Evolutionary conservation across 345 rosid species (phyloP).

Genomic region (Leavenworthia alabamica): DNA sequence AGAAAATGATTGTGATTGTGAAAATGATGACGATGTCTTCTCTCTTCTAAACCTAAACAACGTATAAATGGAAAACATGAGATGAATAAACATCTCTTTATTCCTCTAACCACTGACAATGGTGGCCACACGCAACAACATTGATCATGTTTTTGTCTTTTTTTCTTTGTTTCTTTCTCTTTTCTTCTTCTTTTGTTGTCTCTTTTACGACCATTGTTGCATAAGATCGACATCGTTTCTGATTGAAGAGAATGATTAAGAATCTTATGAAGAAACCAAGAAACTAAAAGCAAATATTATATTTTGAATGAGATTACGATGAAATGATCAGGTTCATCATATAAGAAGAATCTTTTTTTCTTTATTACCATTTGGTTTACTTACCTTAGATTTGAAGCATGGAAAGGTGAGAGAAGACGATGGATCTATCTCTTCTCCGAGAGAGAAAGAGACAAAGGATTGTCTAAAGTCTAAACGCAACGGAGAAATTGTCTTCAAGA

Average conservation of each 20-base stretch:
- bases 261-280: slow-evolving; percentile 5
- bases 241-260: neutral
- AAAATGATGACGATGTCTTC: slow-evolving; percentile 38
- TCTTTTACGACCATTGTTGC: slow-evolving; percentile 1
- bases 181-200: slow-evolving; percentile 8
- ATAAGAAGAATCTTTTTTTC: neutral
- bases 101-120: slow-evolving; percentile 36
- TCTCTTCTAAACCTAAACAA: slow-evolving; percentile 50
- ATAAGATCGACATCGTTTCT: slow-evolving; percentile 7
- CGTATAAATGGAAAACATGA: slow-evolving; percentile 47
- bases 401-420: neutral
- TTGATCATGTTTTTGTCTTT: neutral
- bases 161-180: slow-evolving; percentile 10
- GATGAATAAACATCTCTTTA: slow-evolving; percentile 48
- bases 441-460: neutral
- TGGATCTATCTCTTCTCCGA: slow-evolving; percentile 3
- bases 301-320: neutral
- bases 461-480: neutral
- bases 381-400: neutral
- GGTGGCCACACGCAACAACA: slow-evolving; percentile 29
- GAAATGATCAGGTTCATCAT: neutral
- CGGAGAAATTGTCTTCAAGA: slow-evolving; percentile 8
- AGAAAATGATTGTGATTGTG: slow-evolving; percentile 48
- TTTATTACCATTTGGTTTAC: neutral
- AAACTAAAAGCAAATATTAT: neutral